Evolutionary conservation across 2,329 filamentous ascomycete genomes (phyloP), one percentile per base, ranked within the genome.

Genomic region (Talaromyces sp.): DNA sequence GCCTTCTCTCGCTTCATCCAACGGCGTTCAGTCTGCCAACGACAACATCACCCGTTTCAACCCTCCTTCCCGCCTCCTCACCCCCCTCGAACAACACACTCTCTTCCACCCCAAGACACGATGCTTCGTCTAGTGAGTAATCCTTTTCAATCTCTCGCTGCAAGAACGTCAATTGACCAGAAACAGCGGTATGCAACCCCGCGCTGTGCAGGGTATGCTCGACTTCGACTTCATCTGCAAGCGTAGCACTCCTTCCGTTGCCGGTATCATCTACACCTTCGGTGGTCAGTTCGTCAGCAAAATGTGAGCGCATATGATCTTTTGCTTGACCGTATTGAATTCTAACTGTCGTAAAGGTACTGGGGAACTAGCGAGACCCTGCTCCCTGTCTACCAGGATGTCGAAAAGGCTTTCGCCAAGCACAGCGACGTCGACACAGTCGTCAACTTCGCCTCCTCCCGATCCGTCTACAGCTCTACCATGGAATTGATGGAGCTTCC

Each of bases 221-320:
- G 95, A 99, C 82, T 99, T 99, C 81, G 95, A 99, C 86, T 99
- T 98, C 87, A 99, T 99, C 84, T 99, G 95, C 93, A 98, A 98
- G 89, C 92, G 95, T 76, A 87, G 89, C 78, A 96, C 91, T 67
- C 95, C 95, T 70, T 99, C 95, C 66, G 95, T 99, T 66, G 95
- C 95, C 71, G 95, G 93, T 79, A 98, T 99, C 83, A 98, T 99
- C 87, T 99, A 99, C 87, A 97, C 95, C 74, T 99, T 99, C 78
- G 95, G 95, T 79, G 95, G 95, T 72, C 95, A 99, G 84, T 99
- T 99, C 88, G 95, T 99, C 79, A 97, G 93, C 89, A 99, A 99
- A 90, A 98, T 99, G 95, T 87, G 75, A 73, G 81, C 74, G 47
- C 31, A 47, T 19, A 10, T 45, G n/a, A 45, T 22, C n/a, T 9